phyloP scores from a whole-genome alignment of 129 eudicot species.

The Artemisia tridentata region DNA sequence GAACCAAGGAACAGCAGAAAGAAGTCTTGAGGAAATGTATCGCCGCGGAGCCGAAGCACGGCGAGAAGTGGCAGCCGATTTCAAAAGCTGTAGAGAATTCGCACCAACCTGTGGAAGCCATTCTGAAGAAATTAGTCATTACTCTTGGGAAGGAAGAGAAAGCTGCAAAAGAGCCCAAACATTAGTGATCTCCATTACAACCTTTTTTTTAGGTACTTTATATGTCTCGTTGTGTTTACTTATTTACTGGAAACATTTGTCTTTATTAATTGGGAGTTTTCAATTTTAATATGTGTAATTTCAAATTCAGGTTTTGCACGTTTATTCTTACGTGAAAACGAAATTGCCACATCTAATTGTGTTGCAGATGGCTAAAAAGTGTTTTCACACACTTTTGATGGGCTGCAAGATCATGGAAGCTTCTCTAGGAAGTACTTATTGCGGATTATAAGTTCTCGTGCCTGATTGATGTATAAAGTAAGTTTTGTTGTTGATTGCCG shows the following conservation, averaged over 20 bases:
- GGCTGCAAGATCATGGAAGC: background rate
- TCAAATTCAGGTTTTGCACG: too few species aligned
- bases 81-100: constrained; percentile 94
- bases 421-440: background rate
- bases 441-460: background rate
- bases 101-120: constrained; percentile 74
- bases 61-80: constrained; percentile 85
- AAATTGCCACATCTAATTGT: background rate
- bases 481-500: background rate
- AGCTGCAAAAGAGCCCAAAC: constrained; percentile 56
- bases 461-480: background rate
- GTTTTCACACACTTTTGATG: background rate
- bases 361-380: background rate
- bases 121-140: constrained; percentile 73
- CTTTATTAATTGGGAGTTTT: background rate
- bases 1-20: constrained; percentile 68
- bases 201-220: background rate
- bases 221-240: background rate
- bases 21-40: constrained; percentile 72
- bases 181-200: constrained; percentile 23
- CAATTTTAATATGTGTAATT: background rate
- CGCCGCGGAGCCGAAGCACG: constrained; percentile 86
- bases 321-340: too few species aligned
- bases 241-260: background rate
- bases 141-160: constrained; percentile 77